Conservation (phyloP, 495 filamentous ascomycete genomes). For the Corynascus novoguineensis region DNA sequence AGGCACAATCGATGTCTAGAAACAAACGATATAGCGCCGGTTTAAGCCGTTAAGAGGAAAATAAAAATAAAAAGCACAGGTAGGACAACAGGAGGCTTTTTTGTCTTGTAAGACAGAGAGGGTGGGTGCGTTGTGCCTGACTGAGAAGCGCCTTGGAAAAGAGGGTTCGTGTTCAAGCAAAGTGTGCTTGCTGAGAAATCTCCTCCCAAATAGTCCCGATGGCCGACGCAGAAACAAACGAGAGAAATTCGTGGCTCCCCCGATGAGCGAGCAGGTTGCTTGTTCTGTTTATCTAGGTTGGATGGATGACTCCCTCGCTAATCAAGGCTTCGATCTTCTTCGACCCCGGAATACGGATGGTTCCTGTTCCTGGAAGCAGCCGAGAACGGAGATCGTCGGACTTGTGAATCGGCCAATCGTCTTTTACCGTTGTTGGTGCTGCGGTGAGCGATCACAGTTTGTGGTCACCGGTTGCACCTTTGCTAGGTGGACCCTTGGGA, state of each 20-base stretch:
- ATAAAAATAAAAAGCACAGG: background rate
- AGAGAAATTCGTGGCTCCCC: constrained; percentile 1
- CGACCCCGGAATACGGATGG: constrained; percentile 8
- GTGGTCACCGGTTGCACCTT: constrained; percentile 7
- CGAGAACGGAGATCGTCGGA: constrained; percentile 35
- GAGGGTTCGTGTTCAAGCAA: no score
- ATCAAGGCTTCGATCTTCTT: background rate
- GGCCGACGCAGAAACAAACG: background rate
- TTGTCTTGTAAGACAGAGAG: background rate
- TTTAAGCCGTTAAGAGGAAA: background rate
- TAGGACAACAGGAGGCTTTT: background rate
- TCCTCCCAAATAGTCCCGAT: background rate
- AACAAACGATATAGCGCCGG: background rate
- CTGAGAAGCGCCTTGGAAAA: no score
- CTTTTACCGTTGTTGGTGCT: constrained; percentile 28
- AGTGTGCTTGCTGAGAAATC: background rate
- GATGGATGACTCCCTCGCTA: constrained; percentile 24
- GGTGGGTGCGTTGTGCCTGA: background rate
- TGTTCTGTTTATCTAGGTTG: constrained; percentile 8
- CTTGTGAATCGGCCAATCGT: constrained; percentile 26
- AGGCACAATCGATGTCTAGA: background rate
- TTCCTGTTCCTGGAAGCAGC: constrained; percentile 20
- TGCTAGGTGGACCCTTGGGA: background rate
- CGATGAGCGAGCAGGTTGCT: background rate
- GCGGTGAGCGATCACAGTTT: constrained; percentile 10